phyloP scores from a whole-genome alignment of 1,284 basidiomycete species.

The Fomes fomentarius region DNA sequence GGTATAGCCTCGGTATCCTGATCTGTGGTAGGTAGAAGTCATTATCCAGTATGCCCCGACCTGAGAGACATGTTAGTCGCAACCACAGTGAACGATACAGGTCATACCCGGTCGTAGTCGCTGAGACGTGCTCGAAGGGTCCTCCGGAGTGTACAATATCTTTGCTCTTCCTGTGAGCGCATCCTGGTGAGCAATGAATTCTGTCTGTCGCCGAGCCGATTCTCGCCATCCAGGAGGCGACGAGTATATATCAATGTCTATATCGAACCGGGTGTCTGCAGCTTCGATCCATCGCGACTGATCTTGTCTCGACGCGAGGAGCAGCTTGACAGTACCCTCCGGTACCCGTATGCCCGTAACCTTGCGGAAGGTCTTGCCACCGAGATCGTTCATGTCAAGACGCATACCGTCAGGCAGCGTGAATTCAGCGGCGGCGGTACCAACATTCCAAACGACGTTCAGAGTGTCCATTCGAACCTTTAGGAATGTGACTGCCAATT shows the following conservation, averaged over 20 bases:
- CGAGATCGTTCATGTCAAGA: slow-evolving; percentile 75
- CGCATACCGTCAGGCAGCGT: slow-evolving; percentile 62
- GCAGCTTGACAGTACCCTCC: slow-evolving; percentile 44
- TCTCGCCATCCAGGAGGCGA: slow-evolving; percentile 63
- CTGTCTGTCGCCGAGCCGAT: slow-evolving; percentile 55
- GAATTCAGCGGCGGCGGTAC: slow-evolving; percentile 57
- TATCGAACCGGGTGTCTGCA: slow-evolving; percentile 55
- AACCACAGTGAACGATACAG: slow-evolving; percentile 16
- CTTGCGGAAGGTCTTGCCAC: slow-evolving; percentile 65
- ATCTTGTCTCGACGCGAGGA: slow-evolving; percentile 44
- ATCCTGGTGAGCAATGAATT: slow-evolving; percentile 79
- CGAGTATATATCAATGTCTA: slow-evolving; percentile 70
- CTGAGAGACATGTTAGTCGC: slow-evolving; percentile 28
- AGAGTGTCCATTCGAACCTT: slow-evolving; percentile 59
- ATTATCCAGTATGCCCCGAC: slow-evolving; percentile 42
- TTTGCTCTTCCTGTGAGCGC: slow-evolving; percentile 63
- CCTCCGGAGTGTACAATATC: slow-evolving; percentile 49
- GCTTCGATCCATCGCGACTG: slow-evolving; percentile 72
- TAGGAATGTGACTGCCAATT: slow-evolving; percentile 66
- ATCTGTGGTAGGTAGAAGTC: slow-evolving; percentile 64
- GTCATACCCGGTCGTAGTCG: slow-evolving; percentile 24
- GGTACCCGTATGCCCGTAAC: slow-evolving; percentile 62
- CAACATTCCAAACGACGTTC: slow-evolving; percentile 58
- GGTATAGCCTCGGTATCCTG: slow-evolving; percentile 36
- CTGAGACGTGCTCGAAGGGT: slow-evolving; percentile 12